Base-by-base conservation (phyloP, 2,329 filamentous ascomycete genomes). In the Xylariaceae sp. region DNA sequence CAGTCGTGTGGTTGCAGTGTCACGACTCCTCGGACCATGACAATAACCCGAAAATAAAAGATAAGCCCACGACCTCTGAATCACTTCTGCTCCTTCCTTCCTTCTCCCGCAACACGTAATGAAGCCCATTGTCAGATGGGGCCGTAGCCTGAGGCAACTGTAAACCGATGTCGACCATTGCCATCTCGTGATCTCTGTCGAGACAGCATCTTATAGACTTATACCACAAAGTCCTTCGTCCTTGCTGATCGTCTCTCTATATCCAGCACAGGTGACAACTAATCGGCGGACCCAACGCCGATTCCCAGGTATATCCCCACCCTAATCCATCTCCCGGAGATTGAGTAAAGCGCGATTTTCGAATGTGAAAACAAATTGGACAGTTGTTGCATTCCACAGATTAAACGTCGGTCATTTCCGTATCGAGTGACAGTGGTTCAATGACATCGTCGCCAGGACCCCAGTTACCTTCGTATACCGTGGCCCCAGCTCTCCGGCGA, bases 391-490 rank as follows among this genome's bases (percentile, higher is more conserved):
- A 61, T 57, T 39, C 55, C 45, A 30, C 47, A 49, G 62, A 74
- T 75, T 66, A 85, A 56, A 82, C 81, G 65, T 83, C 83, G 13
- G 76, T 83, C 83, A 86, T 86, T 69, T 84, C 82, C 3, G 81
- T 82, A 64, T 85, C 82, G 44, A 73, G 64, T 30, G 71, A 73
- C 17, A 67, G 72, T 4, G 73, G 73, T 17, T 75, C 73, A 4
- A 73, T 67, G 37, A 77, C 71, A 53, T 80, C 73, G 55, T 82
- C 80, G n/a, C 78, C 87, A 37, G 93, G 93, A 3, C 94, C 94
- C 89, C 92, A 99, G 72, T 90, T 94, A 63, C 94, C 94, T 76
- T 99, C 94, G 68, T 89, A 99, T 56, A 99, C 87, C 0, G 92
- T 97, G n/a, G 94, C 94, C 50, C 92, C 90, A 9, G 92, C 90